Evolutionary conservation across 2,329 filamentous ascomycete genomes (phyloP), one percentile per base, ranked within the genome.

Genomic region (Talaromyces piceae): DNA sequence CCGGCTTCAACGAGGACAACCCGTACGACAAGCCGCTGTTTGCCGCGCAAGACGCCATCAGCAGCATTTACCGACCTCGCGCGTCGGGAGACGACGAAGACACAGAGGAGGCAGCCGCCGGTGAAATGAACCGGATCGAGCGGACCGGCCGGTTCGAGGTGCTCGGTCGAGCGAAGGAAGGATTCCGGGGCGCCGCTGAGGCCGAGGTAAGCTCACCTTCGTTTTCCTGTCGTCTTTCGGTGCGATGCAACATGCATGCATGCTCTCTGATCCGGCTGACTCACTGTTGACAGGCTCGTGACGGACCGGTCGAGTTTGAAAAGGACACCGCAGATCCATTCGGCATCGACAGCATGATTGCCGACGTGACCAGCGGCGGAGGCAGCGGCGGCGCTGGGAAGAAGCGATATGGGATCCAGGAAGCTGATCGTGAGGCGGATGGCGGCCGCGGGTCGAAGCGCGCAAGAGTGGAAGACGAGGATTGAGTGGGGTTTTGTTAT

Each of bases 1-100:
- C 84, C 48, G 93, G 91, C 0, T 90, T 96, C 78, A 98, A 98
- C 68, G 93, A 98, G 69, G 93, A 98, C 68, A 93, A 98, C 64
- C 83, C 85, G 0, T 98, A 97, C 73, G 93, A 97, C 69, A 97
- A 97, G 72, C 93, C 93, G 18, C 76, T 98, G 6, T 98, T 98
- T 67, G 91, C 91, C 1, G 91, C 93, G 12, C 90, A 96, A 66
- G 91, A 97, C 65, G 91, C 89, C 7, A 89, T 96, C 61, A 93
- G 82, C 72, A 91, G 85, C 67, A 97, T 98, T 59, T 98, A 98
- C 70, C 81, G 90, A 28, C 89, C 91, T 1, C 81, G 81, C 20
- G 81, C 86, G 22, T 77, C 78, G 41, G 83, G 85, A 51, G 81
- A 85, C 62, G 86, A 84, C 46, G 88, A 89, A 41, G 84, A 83